These are phyloP conservation scores for Coemansia sp. DNA, from an alignment of 192 early-diverging fungal species.

Conservation along the genomic window DNA sequence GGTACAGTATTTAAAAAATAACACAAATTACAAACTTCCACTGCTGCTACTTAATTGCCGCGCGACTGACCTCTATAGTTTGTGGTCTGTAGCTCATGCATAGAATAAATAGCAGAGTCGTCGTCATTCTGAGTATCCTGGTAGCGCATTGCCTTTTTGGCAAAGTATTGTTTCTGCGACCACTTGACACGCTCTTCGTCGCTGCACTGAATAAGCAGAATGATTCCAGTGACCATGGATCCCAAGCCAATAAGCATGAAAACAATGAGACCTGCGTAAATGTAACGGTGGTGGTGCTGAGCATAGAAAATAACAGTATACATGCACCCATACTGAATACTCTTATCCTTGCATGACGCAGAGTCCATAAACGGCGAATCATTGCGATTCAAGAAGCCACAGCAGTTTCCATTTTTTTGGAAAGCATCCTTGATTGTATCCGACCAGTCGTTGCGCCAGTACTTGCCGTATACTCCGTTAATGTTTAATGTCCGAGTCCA, in stretches of 20 bases:
- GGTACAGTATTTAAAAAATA: too few relatives aligned
- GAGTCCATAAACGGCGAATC: conserved; percentile 24
- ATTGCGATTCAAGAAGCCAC: conserved; percentile 29
- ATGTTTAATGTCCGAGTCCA: conserved; percentile 43
- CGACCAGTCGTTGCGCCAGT: conserved; percentile 29
- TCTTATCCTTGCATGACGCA: conserved; percentile 8
- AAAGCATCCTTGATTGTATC: conserved; percentile 28
- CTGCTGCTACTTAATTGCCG: too few relatives aligned
- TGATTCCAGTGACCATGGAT: conserved; percentile 10
- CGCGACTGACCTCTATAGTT: neutral
- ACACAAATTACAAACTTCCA: too few relatives aligned
- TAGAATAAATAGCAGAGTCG: conserved; percentile 1
- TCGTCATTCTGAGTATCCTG: neutral
- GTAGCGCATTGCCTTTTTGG: conserved; percentile 11
- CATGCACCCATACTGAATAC: conserved; percentile 28
- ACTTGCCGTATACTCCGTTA: conserved; percentile 10
- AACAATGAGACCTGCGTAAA: conserved; percentile 34
- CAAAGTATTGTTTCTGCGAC: conserved; percentile 17
- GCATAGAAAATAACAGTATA: conserved; percentile 30
- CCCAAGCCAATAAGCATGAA: conserved; percentile 25
- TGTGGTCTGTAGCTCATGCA: neutral
- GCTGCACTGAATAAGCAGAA: conserved; percentile 24
- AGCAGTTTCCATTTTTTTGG: conserved; percentile 24
- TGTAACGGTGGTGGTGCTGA: conserved; percentile 21
- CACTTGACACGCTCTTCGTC: conserved; percentile 15